Evolutionary conservation across 1,139 yeast species (phyloP).

Genomic region (Sugiyamaella japonica): DNA sequence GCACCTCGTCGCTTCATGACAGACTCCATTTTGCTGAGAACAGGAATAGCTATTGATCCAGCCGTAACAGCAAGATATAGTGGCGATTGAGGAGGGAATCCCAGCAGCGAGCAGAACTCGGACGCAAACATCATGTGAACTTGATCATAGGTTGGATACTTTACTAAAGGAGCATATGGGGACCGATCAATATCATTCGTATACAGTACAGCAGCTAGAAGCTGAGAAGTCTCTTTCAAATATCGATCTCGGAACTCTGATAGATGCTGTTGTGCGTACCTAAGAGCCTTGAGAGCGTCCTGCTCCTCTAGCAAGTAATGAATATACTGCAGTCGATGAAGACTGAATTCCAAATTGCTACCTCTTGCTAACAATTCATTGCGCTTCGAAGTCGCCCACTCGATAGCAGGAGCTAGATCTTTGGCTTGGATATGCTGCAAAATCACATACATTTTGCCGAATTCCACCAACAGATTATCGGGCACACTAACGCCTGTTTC

Average conservation of each 20-base stretch:
- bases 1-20: constrained; percentile 49
- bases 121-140: constrained; percentile 58
- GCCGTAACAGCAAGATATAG: constrained; percentile 65
- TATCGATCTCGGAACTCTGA: constrained; percentile 47
- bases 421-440: constrained; percentile 35
- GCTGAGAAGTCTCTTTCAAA: constrained; percentile 52
- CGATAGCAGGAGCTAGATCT: constrained; percentile 45
- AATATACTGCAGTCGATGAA: constrained; percentile 60
- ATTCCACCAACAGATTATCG: constrained; percentile 37
- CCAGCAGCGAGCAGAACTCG: constrained; percentile 64
- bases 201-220: constrained; percentile 53
- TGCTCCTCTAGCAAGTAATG: constrained; percentile 35
- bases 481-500: constrained; percentile 42
- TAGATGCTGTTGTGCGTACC: constrained; percentile 57
- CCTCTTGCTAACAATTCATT: constrained; percentile 35
- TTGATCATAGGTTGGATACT: constrained; percentile 43
- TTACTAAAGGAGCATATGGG: constrained; percentile 43
- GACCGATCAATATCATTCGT: constrained; percentile 36
- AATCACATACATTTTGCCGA: constrained; percentile 42
- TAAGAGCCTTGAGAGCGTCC: constrained; percentile 45
- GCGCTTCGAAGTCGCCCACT: constrained; percentile 44
- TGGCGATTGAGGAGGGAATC: constrained; percentile 70
- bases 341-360: constrained; percentile 56
- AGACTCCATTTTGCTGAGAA: constrained; percentile 64
- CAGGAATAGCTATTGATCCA: constrained; percentile 71